Conservation (phyloP, 768 basidiomycete species). For the Auriscalpium vulgare region DNA sequence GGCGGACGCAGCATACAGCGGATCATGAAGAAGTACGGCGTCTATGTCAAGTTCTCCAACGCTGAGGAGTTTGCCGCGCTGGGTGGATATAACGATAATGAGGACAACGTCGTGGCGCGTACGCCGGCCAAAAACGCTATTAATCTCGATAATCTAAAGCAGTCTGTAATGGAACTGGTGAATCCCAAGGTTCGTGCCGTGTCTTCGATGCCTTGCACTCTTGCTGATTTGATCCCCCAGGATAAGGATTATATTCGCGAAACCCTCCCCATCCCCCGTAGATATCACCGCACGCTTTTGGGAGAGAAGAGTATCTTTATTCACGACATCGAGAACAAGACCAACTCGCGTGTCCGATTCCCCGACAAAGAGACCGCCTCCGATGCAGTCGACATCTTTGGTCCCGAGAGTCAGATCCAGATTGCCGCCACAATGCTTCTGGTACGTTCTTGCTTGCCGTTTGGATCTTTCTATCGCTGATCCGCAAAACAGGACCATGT, state of each 20-base stretch:
- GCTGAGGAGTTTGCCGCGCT: slow-evolving; percentile 93
- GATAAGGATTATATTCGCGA: slow-evolving; percentile 97
- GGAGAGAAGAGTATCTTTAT: slow-evolving; percentile 98
- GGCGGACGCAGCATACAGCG: slow-evolving; percentile 96
- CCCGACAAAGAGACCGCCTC: slow-evolving; percentile 92
- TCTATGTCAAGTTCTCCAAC: slow-evolving; percentile 98
- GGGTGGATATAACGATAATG: slow-evolving; percentile 94
- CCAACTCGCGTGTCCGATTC: slow-evolving; percentile 87
- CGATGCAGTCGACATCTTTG: slow-evolving; percentile 92
- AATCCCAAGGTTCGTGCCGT: slow-evolving; percentile 72
- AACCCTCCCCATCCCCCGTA: slow-evolving; percentile 85
- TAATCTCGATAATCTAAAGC: slow-evolving; percentile 91
- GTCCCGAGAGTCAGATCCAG: slow-evolving; percentile 93
- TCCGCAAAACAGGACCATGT: slow-evolving; percentile 72
- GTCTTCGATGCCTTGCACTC: not conserved
- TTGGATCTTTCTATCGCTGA: not conserved
- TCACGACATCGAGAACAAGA: slow-evolving; percentile 94
- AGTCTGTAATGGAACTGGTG: slow-evolving; percentile 95
- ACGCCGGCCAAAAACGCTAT: slow-evolving; percentile 97
- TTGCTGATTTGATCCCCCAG: slow-evolving; percentile 30
- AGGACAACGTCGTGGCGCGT: slow-evolving; percentile 97
- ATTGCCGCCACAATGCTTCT: slow-evolving; percentile 95
- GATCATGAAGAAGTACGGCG: slow-evolving; percentile 99
- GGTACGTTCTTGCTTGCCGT: slow-evolving; percentile 35
- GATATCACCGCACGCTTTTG: slow-evolving; percentile 90